Evolutionary conservation across 192 early-diverging fungal species (phyloP).

Genomic region (Funneliformis mosseae): DNA sequence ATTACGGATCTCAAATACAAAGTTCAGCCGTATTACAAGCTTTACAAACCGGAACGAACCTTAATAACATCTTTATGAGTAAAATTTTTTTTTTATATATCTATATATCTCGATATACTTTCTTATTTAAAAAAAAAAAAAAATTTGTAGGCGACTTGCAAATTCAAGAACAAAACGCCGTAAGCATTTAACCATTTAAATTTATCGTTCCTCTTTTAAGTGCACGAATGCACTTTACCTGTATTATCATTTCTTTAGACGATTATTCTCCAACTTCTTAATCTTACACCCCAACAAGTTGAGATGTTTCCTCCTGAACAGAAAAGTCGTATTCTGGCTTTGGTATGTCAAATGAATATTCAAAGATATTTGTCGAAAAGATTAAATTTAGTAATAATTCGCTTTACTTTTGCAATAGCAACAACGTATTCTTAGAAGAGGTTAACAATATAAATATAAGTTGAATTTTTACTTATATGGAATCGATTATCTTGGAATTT

Average conservation of each 20-base stretch:
- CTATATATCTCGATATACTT: neutral
- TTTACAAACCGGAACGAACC: neutral
- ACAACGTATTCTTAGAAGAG: too few species aligned
- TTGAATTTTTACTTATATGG: too few species aligned
- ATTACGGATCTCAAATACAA: too few species aligned
- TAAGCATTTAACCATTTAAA: neutral
- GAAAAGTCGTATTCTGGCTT: neutral
- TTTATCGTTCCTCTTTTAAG: neutral
- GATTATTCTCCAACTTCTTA: slow-evolving; percentile 2
- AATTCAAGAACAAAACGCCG: slow-evolving; percentile 7
- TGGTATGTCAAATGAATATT: slow-evolving; percentile 12
- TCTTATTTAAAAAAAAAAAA: neutral
- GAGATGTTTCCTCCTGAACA: slow-evolving; percentile 18
- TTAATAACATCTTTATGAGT: neutral
- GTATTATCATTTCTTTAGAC: neutral
- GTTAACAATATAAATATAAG: too few species aligned
- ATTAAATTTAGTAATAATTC: too few species aligned
- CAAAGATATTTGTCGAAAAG: neutral
- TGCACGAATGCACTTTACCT: neutral
- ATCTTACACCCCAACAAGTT: slow-evolving; percentile 14
- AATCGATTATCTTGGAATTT: too few species aligned
- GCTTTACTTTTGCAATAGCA: too few species aligned
- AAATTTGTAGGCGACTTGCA: neutral
- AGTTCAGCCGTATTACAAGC: neutral
- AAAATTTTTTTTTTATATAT: neutral